Conservation (phyloP, 2,329 filamentous ascomycete genomes). For the Bipolaris oryzae region DNA sequence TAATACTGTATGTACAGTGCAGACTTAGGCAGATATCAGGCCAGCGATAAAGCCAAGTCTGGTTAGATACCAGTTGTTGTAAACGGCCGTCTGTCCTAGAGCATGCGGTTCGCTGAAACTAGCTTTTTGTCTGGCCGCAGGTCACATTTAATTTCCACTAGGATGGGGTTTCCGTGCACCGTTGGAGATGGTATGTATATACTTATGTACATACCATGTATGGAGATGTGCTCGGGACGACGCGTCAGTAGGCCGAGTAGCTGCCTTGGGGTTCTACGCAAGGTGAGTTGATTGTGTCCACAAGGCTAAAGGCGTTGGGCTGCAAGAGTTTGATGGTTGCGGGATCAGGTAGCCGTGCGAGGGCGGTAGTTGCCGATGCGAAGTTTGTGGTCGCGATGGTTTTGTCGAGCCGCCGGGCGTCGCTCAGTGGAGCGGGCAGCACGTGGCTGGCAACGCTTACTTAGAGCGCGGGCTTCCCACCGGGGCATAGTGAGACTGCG, state of each 20-base stretch:
- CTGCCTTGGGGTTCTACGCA: background rate
- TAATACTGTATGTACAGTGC: no score
- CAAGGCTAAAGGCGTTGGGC: background rate
- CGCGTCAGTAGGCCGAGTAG: background rate
- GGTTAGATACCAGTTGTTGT: background rate
- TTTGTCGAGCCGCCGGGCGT: background rate
- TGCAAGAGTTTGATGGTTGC: slow-evolving; percentile 3
- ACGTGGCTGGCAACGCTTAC: slow-evolving; percentile 7
- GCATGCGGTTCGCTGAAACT: background rate
- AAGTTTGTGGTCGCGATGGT: background rate
- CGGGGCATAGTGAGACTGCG: slow-evolving; percentile 7
- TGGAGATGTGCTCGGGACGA: background rate
- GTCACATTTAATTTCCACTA: no score
- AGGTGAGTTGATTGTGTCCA: background rate
- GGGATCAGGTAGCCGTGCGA: background rate
- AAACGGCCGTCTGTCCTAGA: background rate
- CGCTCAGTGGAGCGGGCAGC: background rate
- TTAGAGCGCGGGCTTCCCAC: slow-evolving; percentile 6
- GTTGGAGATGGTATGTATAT: no score
- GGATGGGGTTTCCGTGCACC: no score
- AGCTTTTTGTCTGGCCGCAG: no score
- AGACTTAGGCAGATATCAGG: background rate
- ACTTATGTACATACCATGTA: no score
- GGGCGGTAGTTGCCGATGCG: background rate
- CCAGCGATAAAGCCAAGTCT: background rate